phyloP scores from a whole-genome alignment of 176 grass and related monocot species.

The Zizania latifolia region DNA sequence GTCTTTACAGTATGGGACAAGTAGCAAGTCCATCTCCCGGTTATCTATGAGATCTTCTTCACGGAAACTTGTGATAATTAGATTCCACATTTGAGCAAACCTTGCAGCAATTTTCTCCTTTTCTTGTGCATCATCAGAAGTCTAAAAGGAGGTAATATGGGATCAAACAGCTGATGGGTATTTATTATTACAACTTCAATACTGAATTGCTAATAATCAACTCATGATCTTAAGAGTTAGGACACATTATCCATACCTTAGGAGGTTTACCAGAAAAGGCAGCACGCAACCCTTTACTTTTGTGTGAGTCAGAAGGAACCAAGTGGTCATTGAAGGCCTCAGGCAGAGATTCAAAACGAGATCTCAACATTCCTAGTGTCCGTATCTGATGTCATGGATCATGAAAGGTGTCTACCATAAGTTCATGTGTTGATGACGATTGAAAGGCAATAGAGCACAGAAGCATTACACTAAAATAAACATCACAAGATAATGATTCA shows the following conservation, averaged over 20 bases:
- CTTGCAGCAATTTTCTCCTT: conserved; percentile 70
- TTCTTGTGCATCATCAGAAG: conserved; percentile 38
- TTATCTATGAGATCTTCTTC: conserved; percentile 95
- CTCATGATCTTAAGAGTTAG: neutral
- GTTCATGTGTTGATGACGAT: conserved; percentile 7
- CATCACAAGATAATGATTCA: neutral
- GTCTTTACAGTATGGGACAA: conserved; percentile 94
- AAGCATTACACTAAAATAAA: neutral
- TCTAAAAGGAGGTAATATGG: conserved; percentile 31
- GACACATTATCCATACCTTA: conserved; percentile 35
- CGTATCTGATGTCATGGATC: conserved; percentile 58
- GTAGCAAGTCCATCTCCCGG: conserved; percentile 90
- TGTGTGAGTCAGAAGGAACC: conserved; percentile 69
- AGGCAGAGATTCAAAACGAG: conserved; percentile 77
- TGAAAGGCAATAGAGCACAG: conserved; percentile 15
- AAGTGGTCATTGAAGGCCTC: conserved; percentile 64
- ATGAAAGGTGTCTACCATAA: conserved; percentile 22
- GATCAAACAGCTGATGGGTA: neutral
- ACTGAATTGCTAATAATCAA: conserved; percentile 18
- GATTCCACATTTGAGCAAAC: conserved; percentile 98
- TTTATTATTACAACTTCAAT: conserved; percentile 1
- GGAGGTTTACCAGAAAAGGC: conserved; percentile 48
- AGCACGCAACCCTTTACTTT: conserved; percentile 54
- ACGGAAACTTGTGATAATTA: conserved; percentile 85
- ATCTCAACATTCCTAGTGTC: conserved; percentile 90